Evolutionary conservation across 73 alveolate genomes (phyloP), one percentile per base, ranked within the genome.

Genomic region (Paramecium tetraurelia): DNA sequence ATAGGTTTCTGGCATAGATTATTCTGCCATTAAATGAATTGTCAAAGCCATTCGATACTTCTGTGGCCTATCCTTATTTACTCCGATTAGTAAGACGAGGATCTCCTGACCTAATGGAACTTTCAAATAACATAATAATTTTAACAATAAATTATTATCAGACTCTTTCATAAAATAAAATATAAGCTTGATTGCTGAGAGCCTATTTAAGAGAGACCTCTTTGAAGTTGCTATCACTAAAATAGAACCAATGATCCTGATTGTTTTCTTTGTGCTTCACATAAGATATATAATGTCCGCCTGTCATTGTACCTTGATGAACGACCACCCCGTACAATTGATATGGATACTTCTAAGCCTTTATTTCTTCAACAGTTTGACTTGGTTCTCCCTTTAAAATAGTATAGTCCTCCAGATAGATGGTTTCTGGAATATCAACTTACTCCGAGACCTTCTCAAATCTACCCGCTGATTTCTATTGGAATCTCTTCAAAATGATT

Each of bases 221-320:
- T 59, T 71, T 77, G 14, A 41, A 89, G 9, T 89, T 63, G 16
- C 63, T 48, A 71, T 89, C 94, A 71, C 94, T 89, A 40, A 70
- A 89, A 57, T 89, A 89, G 48, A 71, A 89, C 94, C 94, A 89
- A 22, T 68, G 77, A 40, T 77, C 85, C 41, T 89, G 20, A 33
- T 83, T 83, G 16, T 83, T 71, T 41, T 53, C 71, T 53, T 29
- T 85, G 24, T 85, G 93, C 38, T 92, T 92, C 38, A 92, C 95
- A 63, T 84, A 92, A 5, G 95, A 71, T 4, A 92, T 59, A 33
- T 92, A 92, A 59, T 92, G 95, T 5, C 95, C 95, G 5, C 93
- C 93, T 18, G 18, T 35, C 83, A 86, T 68, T 6, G 86, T 59
- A 35, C 95, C 95, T 40, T 69, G 24, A 41, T 92, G 95, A 38